These are phyloP conservation scores for Corchorus capsularis DNA, from an alignment of 345 rosid genomes.

Conservation along the genomic window DNA sequence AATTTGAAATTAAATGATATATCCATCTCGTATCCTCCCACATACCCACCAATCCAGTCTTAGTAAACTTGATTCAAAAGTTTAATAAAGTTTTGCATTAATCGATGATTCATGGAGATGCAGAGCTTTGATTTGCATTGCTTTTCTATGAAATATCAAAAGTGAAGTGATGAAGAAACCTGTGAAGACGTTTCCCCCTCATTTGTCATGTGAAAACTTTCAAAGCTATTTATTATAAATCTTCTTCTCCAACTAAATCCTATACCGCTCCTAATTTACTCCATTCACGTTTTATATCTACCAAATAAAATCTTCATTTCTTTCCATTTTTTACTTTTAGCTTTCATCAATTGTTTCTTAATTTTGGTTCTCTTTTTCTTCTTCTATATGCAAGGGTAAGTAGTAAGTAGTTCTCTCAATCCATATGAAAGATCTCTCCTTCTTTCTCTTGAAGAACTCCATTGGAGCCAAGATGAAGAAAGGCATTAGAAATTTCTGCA, in stretches of 20 bases:
- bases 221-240: conserved; percentile 4
- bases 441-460: conserved; percentile 64
- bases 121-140: not conserved
- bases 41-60: not conserved
- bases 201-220: conserved; percentile 16
- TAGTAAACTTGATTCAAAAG: not conserved
- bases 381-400: not conserved
- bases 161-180: not conserved
- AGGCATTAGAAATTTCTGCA: conserved; percentile 62
- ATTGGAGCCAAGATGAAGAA: conserved; percentile 68
- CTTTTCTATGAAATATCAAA: not conserved
- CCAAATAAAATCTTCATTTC: not conserved
- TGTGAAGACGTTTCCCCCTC: not conserved
- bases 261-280: conserved; percentile 15
- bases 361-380: too few species aligned
- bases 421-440: conserved; percentile 77
- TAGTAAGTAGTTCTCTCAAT: not conserved
- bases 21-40: not conserved
- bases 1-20: not conserved
- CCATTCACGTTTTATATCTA: conserved; percentile 9
- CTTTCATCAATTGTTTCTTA: too few species aligned
- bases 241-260: conserved; percentile 6
- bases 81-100: too few species aligned
- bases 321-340: too few species aligned
- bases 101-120: not conserved